Conservation (phyloP, 306 rosid species). For the Fagus crenata region DNA sequence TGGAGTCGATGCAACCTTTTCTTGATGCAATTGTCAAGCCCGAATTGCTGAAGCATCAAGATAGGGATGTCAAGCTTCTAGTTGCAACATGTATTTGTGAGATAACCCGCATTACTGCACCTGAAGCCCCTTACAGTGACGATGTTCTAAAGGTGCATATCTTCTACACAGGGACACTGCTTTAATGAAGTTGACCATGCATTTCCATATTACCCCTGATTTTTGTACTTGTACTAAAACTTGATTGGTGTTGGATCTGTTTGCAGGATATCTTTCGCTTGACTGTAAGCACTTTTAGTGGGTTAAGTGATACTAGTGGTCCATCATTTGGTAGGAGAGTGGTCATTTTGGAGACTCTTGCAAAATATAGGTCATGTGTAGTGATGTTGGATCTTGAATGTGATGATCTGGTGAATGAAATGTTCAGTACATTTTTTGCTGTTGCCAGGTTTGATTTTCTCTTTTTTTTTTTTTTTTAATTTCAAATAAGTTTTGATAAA, state of each 20-base stretch:
- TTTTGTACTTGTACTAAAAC: slow-evolving; percentile 22
- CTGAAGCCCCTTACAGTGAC: slow-evolving; percentile 93
- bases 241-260: slow-evolving; percentile 35
- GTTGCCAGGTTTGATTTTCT: slow-evolving; percentile 79
- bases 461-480: not conserved
- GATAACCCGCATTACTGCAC: slow-evolving; percentile 98
- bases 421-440: slow-evolving; percentile 79
- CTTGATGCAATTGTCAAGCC: slow-evolving; percentile 78
- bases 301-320: slow-evolving; percentile 85
- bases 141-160: slow-evolving; percentile 78
- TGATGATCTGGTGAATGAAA: slow-evolving; percentile 85
- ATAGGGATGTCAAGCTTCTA: slow-evolving; percentile 91
- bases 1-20: slow-evolving; percentile 88
- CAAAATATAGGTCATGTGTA: slow-evolving; percentile 96
- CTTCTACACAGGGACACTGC: slow-evolving; percentile 17
- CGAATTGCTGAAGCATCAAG: slow-evolving; percentile 88
- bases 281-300: slow-evolving; percentile 87
- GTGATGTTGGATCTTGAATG: slow-evolving; percentile 99
- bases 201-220: slow-evolving; percentile 1
- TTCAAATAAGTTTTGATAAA: slow-evolving; percentile 7
- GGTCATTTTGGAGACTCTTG: slow-evolving; percentile 94
- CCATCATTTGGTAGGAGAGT: slow-evolving; percentile 96
- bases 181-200: slow-evolving; percentile 21
- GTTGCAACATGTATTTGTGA: slow-evolving; percentile 94
- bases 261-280: slow-evolving; percentile 85